phyloP scores from a whole-genome alignment of 2,329 filamentous ascomycete genomes.

The Herpotrichia juniperi region DNA sequence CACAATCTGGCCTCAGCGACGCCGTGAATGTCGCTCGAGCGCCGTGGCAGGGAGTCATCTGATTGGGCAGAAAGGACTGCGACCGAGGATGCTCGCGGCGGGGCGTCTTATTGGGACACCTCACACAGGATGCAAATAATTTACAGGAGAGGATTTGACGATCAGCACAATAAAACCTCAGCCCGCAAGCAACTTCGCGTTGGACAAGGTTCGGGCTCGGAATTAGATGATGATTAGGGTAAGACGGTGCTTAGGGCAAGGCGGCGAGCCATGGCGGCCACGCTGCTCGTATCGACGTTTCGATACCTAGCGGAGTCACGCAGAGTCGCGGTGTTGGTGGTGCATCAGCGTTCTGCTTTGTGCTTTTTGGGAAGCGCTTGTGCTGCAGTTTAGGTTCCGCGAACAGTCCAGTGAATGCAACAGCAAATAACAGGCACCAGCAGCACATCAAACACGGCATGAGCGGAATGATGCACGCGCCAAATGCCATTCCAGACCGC shows the following conservation, averaged over 20 bases:
- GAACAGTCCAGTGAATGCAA: too few species aligned
- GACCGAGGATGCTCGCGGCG: conserved; percentile 28
- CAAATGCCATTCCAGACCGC: conserved; percentile 34
- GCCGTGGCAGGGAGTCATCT: conserved; percentile 14
- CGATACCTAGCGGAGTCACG: conserved; percentile 32
- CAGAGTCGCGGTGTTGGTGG: conserved; percentile 19
- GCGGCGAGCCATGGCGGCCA: conserved; percentile 24
- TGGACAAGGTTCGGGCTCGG: conserved; percentile 45
- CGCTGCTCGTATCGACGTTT: conserved; percentile 39
- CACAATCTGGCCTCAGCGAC: conserved; percentile 29
- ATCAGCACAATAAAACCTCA: conserved; percentile 42
- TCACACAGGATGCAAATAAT: conserved; percentile 30
- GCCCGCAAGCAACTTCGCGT: conserved; percentile 38
- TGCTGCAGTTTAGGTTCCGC: too few species aligned
- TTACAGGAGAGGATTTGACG: conserved; percentile 26
- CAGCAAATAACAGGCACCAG: background rate
- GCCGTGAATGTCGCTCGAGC: conserved; percentile 12
- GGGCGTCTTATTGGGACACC: conserved; percentile 32
- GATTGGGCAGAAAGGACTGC: conserved; percentile 30
- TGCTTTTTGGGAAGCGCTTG: conserved; percentile 1
- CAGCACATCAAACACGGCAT: conserved; percentile 38
- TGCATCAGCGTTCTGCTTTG: background rate
- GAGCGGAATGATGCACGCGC: conserved; percentile 30
- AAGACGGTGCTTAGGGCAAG: conserved; percentile 35
- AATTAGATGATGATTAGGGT: conserved; percentile 41